phyloP scores from a whole-genome alignment of 257 asterid species.

The Primulina huaijiensis region DNA sequence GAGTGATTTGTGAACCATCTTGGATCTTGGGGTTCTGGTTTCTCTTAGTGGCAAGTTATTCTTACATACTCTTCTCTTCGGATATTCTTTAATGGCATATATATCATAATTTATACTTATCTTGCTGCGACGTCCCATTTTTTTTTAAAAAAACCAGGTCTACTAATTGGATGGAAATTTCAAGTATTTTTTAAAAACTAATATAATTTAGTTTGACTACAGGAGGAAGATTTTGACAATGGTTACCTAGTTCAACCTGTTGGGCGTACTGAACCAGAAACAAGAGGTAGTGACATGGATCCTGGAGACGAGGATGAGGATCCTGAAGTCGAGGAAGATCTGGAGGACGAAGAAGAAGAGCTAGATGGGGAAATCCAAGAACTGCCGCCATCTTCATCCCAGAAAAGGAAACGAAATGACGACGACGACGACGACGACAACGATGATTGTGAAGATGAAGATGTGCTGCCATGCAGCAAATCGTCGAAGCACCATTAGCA shows the following conservation, averaged over 20 bases:
- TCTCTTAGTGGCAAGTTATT: too few relatives aligned
- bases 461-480: conserved; percentile 36
- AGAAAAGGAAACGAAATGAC: conserved; percentile 53
- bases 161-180: not conserved
- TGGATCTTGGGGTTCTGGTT: not conserved
- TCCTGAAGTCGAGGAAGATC: conserved; percentile 41
- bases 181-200: not conserved
- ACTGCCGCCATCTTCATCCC: conserved; percentile 57
- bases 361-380: conserved; percentile 74
- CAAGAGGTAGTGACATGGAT: conserved; percentile 39
- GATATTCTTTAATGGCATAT: too few relatives aligned
- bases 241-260: conserved; percentile 79
- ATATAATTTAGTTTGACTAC: conserved; percentile 26
- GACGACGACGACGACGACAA: conserved; percentile 26
- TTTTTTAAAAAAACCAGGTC: not conserved
- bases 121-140: not conserved
- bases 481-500: conserved; percentile 46
- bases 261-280: conserved; percentile 48
- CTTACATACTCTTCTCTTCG: not conserved
- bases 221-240: conserved; percentile 72
- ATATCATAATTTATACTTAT: too few relatives aligned
- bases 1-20: not conserved
- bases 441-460: conserved; percentile 7
- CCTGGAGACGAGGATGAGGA: conserved; percentile 46
- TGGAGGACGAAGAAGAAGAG: conserved; percentile 50